A percentile compares a stretch with the other conserved stretches of the same genome.
Evolutionary conservation across 768 basidiomycete species (phyloP).

Genomic region (Mycena chlorophos): DNA sequence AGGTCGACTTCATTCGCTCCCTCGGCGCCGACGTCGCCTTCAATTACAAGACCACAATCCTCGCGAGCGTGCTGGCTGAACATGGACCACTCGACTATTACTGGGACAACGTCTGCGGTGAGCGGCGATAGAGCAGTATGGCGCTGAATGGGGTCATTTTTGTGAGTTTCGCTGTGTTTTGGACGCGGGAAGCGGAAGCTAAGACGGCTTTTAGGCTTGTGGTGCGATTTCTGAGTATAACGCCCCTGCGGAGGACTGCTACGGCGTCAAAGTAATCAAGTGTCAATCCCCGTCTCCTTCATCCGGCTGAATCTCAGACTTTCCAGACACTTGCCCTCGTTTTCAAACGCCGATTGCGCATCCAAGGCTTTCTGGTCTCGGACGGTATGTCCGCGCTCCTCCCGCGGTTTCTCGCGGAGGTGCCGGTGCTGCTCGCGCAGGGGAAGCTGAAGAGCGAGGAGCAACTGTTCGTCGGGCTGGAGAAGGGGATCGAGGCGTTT

Average conservation of each 20-base stretch:
- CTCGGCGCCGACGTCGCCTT: slow-evolving; percentile 61
- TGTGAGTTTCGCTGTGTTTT: slow-evolving; percentile 21
- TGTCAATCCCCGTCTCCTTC: not conserved
- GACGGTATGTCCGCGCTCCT: slow-evolving; percentile 25
- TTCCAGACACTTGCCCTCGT: slow-evolving; percentile 27
- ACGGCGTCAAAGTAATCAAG: slow-evolving; percentile 25
- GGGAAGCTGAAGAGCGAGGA: slow-evolving; percentile 37
- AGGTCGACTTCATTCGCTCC: slow-evolving; percentile 52
- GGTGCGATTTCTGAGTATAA: slow-evolving; percentile 23
- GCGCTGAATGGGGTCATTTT: slow-evolving; percentile 44
- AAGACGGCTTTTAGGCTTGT: slow-evolving; percentile 12
- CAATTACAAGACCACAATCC: slow-evolving; percentile 59
- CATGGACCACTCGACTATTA: slow-evolving; percentile 47
- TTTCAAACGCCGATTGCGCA: slow-evolving; percentile 27
- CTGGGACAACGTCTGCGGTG: slow-evolving; percentile 51
- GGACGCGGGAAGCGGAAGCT: not conserved
- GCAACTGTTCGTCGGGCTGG: slow-evolving; percentile 32
- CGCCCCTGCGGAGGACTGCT: slow-evolving; percentile 11
- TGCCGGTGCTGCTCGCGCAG: slow-evolving; percentile 25
- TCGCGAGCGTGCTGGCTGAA: slow-evolving; percentile 44
- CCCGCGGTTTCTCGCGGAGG: slow-evolving; percentile 31
- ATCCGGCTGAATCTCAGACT: not conserved
- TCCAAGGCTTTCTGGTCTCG: slow-evolving; percentile 33
- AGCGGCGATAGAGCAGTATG: slow-evolving; percentile 41
- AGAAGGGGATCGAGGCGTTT: slow-evolving; percentile 36